Evolutionary conservation across 139 green algal genomes (phyloP), one percentile per base, ranked within the genome.

Genomic region (Haematococcus sp.): DNA sequence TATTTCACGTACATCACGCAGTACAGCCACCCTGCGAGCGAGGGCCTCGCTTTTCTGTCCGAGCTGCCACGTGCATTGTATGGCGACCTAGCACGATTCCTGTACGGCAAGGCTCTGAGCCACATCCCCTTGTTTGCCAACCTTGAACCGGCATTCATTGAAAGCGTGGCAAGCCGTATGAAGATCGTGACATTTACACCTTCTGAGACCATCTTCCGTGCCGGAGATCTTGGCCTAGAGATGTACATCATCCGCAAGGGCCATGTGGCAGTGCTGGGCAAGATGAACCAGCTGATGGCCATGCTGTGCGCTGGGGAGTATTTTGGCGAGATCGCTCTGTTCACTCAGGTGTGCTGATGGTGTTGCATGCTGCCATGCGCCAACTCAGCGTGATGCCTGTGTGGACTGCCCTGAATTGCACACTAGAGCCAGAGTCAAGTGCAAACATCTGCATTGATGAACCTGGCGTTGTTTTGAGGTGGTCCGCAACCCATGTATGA

Each of bases 211-310:
- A 79, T 79, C 54, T 79, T 79, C 63, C 63, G 73, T 32, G 64
- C 73, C 25, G 83, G 83, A 33, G 83, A 88, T 63, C 55, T 84
- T 20, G 82, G 82, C 28, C 35, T 75, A 15, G 74, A 83, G 61
- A 84, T 87, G 77, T 81, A 81, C 68, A 70, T 87, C 66, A 84
- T 87, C 63, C 68, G 59, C 66, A 87, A 84, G 67, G 78, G 73
- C 51, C 52, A 27, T 59, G 76, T 84, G 54, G 82, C 82, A 2
- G 82, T 87, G 16, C 28, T 84, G 11, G 80, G 82, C 70, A 76
- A 73, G 22, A 25, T 76, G 33, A 61, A 71, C 20, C 74, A 87
- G 49, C 16, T 81, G 54, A 61, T 87, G 58, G 72, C 73, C 20
- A 49, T 87, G 28, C 66, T 87, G 40, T 15, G 22, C 4, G 25